These are phyloP conservation scores for Nematodospora anomalae DNA, from an alignment of 1,139 yeast species.

Conservation along the genomic window DNA sequence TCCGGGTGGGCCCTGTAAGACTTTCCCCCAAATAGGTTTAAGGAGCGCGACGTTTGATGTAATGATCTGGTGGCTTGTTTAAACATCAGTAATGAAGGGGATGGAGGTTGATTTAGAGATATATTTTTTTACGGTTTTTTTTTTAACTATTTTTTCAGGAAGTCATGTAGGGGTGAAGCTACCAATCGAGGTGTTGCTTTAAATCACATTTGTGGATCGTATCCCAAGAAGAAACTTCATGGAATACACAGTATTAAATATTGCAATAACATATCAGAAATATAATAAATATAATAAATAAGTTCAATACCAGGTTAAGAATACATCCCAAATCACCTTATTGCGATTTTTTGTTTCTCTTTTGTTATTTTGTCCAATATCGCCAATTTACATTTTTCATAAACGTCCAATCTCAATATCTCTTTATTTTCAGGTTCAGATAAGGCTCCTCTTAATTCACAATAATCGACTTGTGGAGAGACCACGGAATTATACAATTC, in stretches of 20 bases:
- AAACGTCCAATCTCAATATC: constrained; percentile 18
- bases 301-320: not conserved
- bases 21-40: constrained; percentile 27
- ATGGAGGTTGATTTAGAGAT: no score
- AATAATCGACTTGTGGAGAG: constrained; percentile 17
- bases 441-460: not conserved
- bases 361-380: constrained; percentile 23
- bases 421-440: constrained; percentile 7
- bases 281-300: no score
- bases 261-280: no score
- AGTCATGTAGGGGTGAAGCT: no score
- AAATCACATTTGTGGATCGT: no score
- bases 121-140: not conserved
- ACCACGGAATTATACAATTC: constrained; percentile 28
- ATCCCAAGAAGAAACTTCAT: no score
- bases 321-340: no score
- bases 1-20: constrained; percentile 5
- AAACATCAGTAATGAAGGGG: not conserved
- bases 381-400: constrained; percentile 31
- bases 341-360: constrained; percentile 20
- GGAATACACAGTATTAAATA: no score
- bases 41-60: constrained; percentile 4
- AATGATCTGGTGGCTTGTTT: constrained; percentile 3
- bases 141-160: no score
- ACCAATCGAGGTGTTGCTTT: no score